A percentile compares a stretch with the other conserved stretches of the same genome.
Conservation (phyloP, 2,329 filamentous ascomycete genomes). For the Chaetomium sp. region DNA sequence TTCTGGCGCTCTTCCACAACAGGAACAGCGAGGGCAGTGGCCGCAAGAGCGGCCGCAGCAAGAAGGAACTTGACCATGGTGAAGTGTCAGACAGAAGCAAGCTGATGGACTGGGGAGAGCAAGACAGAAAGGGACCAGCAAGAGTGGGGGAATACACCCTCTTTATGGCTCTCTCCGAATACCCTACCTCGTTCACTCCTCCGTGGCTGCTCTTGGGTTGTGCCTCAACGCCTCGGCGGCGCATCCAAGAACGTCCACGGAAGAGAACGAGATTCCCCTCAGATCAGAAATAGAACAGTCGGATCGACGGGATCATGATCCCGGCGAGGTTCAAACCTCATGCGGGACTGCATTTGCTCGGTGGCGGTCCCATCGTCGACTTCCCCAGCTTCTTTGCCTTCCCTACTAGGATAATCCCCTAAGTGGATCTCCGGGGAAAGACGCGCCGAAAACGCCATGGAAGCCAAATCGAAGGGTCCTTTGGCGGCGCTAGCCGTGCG, state of each 20-base stretch:
- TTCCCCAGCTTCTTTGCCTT: background rate
- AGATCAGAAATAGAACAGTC: background rate
- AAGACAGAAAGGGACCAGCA: background rate
- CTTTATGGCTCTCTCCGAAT: slow-evolving; percentile 1
- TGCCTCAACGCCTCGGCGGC: too few relatives aligned
- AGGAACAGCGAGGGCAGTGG: slow-evolving; percentile 35
- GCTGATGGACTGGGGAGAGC: slow-evolving; percentile 5
- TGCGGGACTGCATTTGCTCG: background rate
- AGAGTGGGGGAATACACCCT: background rate
- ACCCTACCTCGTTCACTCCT: background rate
- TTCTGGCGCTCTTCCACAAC: slow-evolving; percentile 37
- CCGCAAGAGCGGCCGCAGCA: slow-evolving; percentile 32
- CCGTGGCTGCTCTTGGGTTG: background rate
- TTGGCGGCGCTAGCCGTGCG: too few relatives aligned
- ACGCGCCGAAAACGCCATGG: too few relatives aligned
- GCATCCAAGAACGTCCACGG: too few relatives aligned
- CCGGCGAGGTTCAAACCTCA: slow-evolving; percentile 5
- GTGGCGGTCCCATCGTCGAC: background rate
- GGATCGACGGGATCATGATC: slow-evolving; percentile 21
- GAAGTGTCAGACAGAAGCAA: slow-evolving; percentile 3
- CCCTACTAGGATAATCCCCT: too few relatives aligned
- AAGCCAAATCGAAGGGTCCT: too few relatives aligned
- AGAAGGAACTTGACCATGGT: slow-evolving; percentile 27
- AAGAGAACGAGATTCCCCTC: too few relatives aligned
- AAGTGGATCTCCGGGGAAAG: too few relatives aligned